These are phyloP conservation scores for Yarrowia sp. DNA, from an alignment of 805 yeast genomes.

Conservation along the genomic window DNA sequence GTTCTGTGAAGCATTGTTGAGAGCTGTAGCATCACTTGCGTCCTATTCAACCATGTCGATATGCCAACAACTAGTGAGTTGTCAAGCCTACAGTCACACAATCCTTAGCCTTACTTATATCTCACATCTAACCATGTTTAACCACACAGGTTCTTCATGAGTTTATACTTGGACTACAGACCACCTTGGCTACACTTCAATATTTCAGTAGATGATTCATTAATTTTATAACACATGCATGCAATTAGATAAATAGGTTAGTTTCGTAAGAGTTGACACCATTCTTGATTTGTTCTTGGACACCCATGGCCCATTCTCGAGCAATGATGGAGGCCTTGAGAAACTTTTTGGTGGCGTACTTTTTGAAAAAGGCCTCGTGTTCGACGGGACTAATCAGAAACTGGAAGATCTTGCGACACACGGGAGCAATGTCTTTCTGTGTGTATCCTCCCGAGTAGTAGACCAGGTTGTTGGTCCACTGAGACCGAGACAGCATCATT, in stretches of 20 bases:
- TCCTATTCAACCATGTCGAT: too few species aligned
- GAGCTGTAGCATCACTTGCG: too few species aligned
- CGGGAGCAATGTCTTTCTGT: slow-evolving; percentile 72
- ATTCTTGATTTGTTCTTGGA: slow-evolving; percentile 33
- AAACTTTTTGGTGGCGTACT: slow-evolving; percentile 87
- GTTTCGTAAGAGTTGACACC: slow-evolving; percentile 37
- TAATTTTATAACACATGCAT: slow-evolving; percentile 34
- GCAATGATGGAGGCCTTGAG: slow-evolving; percentile 63
- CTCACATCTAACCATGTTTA: not conserved
- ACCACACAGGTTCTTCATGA: not conserved
- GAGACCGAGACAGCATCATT: slow-evolving; percentile 66
- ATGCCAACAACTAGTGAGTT: too few species aligned
- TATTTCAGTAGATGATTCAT: slow-evolving; percentile 24
- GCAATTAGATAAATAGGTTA: slow-evolving; percentile 39
- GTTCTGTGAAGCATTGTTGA: too few species aligned
- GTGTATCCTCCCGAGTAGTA: slow-evolving; percentile 93
- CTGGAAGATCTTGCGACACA: slow-evolving; percentile 75
- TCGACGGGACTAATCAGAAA: slow-evolving; percentile 78
- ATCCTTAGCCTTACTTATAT: too few species aligned
- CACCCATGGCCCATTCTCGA: slow-evolving; percentile 48
- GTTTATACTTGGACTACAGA: not conserved
- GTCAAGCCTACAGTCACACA: too few species aligned
- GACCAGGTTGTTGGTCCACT: slow-evolving; percentile 85
- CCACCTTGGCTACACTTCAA: not conserved
- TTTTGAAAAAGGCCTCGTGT: slow-evolving; percentile 91